Evolutionary conservation across 768 basidiomycete genomes (phyloP).

Genomic region (Porpolomopsis calyptriformis): DNA sequence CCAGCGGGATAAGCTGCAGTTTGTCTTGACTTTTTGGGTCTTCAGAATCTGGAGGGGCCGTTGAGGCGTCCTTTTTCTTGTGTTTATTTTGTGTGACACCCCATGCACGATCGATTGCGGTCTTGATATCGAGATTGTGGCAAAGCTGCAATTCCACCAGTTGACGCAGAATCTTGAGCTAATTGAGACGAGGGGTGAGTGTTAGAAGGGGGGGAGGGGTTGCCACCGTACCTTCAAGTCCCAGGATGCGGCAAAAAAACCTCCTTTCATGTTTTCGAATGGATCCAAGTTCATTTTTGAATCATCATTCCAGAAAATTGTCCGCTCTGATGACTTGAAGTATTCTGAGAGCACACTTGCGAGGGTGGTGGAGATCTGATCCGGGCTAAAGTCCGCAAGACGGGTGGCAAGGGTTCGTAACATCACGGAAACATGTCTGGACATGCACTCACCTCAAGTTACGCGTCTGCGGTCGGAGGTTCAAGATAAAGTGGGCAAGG

Average conservation of each 20-base stretch:
- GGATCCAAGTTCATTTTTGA: constrained; percentile 61
- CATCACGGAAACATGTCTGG: constrained; percentile 18
- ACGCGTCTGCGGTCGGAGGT: constrained; percentile 81
- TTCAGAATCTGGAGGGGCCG: constrained; percentile 42
- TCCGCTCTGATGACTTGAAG: constrained; percentile 63
- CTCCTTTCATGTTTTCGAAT: constrained; percentile 51
- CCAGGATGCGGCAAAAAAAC: constrained; percentile 76
- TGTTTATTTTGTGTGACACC: constrained; percentile 76
- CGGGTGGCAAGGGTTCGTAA: constrained; percentile 24
- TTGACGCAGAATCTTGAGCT: constrained; percentile 78
- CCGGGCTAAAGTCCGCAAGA: constrained; percentile 42
- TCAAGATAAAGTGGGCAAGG: constrained; percentile 67
- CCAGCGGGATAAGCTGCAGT: constrained; percentile 59
- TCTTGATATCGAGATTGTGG: constrained; percentile 60
- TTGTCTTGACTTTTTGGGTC: constrained; percentile 59
- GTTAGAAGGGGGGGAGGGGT: constrained; percentile 7
- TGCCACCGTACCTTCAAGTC: constrained; percentile 57
- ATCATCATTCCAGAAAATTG: constrained; percentile 73
- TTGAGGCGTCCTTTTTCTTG: constrained; percentile 62
- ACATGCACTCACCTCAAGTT: constrained; percentile 66
- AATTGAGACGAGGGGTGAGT: constrained; percentile 11
- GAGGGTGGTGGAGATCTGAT: constrained; percentile 74
- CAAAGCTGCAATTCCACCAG: constrained; percentile 76
- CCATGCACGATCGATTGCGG: constrained; percentile 74
- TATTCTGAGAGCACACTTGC: constrained; percentile 59